phyloP scores from a whole-genome alignment of 2,329 filamentous ascomycete species.

The Epichloe baconii region DNA sequence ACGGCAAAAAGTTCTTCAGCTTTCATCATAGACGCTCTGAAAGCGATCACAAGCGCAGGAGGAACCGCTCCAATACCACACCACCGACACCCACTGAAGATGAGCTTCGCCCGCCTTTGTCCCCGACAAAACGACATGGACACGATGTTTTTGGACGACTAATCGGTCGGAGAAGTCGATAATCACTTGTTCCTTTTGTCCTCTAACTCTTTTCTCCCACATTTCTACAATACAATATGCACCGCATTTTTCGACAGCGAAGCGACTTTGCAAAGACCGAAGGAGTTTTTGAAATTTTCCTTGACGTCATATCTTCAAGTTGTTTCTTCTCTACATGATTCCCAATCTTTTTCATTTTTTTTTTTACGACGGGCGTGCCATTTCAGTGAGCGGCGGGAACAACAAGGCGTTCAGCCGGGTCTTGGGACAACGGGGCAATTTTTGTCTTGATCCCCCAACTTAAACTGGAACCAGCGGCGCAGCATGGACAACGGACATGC shows the following conservation, averaged over 20 bases:
- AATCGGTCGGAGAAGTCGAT: constrained; percentile 20
- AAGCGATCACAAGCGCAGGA: constrained; percentile 16
- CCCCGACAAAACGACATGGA: constrained; percentile 15
- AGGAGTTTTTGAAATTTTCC: neutral
- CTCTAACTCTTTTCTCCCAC: neutral
- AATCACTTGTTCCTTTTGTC: neutral
- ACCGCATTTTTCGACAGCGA: neutral
- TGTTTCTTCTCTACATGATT: no score
- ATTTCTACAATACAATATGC: neutral
- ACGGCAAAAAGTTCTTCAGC: constrained; percentile 22
- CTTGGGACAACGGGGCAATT: neutral
- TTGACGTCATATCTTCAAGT: no score
- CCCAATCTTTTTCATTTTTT: neutral
- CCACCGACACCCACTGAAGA: neutral
- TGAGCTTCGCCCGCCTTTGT: neutral
- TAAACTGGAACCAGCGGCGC: neutral
- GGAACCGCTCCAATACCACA: neutral
- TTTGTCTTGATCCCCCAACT: neutral
- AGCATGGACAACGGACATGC: neutral
- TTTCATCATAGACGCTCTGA: constrained; percentile 28
- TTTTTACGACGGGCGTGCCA: neutral
- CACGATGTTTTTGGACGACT: constrained; percentile 25
- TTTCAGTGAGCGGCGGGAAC: neutral
- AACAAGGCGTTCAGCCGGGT: neutral
- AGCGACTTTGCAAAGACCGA: neutral